These are phyloP conservation scores for Durotheca rogersii DNA, from an alignment of 495 filamentous ascomycete species.

Conservation along the genomic window DNA sequence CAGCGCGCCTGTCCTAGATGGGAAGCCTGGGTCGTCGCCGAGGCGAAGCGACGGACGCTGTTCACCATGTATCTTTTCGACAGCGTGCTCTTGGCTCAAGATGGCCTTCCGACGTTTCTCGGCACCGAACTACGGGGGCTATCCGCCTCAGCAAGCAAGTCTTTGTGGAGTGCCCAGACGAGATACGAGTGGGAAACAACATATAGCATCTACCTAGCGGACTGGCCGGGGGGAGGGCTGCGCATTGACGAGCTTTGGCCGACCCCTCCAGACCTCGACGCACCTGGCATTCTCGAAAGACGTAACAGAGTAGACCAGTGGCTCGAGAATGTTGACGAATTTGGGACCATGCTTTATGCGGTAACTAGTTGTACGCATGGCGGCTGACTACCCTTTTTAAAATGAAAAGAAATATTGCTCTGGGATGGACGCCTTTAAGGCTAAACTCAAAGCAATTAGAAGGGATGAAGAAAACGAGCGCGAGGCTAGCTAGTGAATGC, in stretches of 20 bases:
- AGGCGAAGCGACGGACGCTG: slow-evolving; percentile 48
- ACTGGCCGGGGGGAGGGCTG: slow-evolving; percentile 41
- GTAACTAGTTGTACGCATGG: slow-evolving; percentile 48
- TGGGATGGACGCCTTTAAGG: too few species aligned
- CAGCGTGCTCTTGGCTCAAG: slow-evolving; percentile 43
- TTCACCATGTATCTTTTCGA: slow-evolving; percentile 54
- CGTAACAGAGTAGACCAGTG: slow-evolving; percentile 44
- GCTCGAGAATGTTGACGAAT: slow-evolving; percentile 50
- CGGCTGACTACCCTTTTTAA: slow-evolving; percentile 6
- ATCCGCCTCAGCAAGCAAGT: slow-evolving; percentile 39
- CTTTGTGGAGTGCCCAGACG: slow-evolving; percentile 39
- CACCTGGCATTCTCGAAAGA: slow-evolving; percentile 29
- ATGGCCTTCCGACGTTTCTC: slow-evolving; percentile 48
- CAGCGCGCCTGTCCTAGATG: slow-evolving; percentile 42
- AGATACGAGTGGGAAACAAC: slow-evolving; percentile 43
- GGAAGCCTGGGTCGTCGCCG: slow-evolving; percentile 53
- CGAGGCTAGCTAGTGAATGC: too few species aligned
- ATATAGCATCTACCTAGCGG: slow-evolving; percentile 45
- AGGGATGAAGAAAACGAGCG: too few species aligned
- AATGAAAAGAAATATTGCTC: not conserved
- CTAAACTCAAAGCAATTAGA: too few species aligned
- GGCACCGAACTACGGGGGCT: slow-evolving; percentile 45
- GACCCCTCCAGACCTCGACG: slow-evolving; percentile 32
- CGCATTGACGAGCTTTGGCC: slow-evolving; percentile 52
- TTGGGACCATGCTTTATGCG: slow-evolving; percentile 51